Conservation (phyloP, 371 early-diverging fungal species). For the Encephalitozoon romaleae region DNA sequence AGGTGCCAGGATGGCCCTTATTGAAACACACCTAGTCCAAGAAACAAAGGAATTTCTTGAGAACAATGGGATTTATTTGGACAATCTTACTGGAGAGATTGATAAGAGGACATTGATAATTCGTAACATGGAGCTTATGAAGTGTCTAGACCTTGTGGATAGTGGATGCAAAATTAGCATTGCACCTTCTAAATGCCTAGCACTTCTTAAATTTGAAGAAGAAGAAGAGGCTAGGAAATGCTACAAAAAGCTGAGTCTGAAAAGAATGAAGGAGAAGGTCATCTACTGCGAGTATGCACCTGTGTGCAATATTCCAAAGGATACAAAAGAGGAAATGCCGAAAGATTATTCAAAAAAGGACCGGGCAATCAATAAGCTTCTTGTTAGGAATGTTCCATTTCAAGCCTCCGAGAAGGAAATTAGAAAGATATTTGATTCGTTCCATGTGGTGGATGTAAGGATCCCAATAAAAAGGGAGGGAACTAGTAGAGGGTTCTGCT, state of each 20-base stretch:
- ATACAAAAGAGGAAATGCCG: slow-evolving; percentile 62
- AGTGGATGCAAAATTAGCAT: slow-evolving; percentile 32
- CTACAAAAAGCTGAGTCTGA: slow-evolving; percentile 54
- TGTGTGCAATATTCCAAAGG: slow-evolving; percentile 55
- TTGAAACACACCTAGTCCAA: slow-evolving; percentile 59
- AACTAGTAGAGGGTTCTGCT: slow-evolving; percentile 89
- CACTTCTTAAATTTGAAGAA: slow-evolving; percentile 53
- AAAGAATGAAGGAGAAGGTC: slow-evolving; percentile 51
- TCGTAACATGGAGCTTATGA: slow-evolving; percentile 41
- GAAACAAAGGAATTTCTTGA: slow-evolving; percentile 56
- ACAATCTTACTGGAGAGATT: background rate
- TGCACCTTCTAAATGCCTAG: slow-evolving; percentile 58
- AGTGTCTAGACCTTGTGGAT: slow-evolving; percentile 17
- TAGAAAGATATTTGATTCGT: slow-evolving; percentile 76
- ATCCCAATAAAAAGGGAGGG: slow-evolving; percentile 85
- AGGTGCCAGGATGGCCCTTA: slow-evolving; percentile 52
- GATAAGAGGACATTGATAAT: slow-evolving; percentile 45
- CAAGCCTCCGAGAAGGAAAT: slow-evolving; percentile 89
- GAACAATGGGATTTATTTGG: slow-evolving; percentile 46
- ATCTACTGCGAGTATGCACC: slow-evolving; percentile 60
- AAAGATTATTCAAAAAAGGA: slow-evolving; percentile 48
- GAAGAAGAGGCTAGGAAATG: slow-evolving; percentile 49
- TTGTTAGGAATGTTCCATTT: slow-evolving; percentile 92
- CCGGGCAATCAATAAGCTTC: slow-evolving; percentile 68
- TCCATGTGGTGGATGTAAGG: slow-evolving; percentile 80